Percentiles rank a stretch among this genome's conserved stretches.
Conservation (phyloP, 2,329 filamentous ascomycete genomes). For the Trichoderma citrinoviride region DNA sequence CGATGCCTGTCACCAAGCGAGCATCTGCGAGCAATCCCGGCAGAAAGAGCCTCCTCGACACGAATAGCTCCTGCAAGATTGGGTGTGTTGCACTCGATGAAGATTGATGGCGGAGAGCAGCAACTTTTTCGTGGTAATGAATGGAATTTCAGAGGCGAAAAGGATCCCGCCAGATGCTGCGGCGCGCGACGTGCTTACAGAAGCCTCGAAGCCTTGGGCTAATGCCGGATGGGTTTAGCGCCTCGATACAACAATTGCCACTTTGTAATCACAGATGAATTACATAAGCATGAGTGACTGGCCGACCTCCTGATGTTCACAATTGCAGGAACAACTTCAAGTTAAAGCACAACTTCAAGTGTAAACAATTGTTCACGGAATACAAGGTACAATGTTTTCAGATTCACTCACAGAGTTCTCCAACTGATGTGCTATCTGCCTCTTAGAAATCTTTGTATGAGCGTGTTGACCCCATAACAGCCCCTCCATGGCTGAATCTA, state of each 20-base stretch:
- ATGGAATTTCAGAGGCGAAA: slow-evolving; percentile 9
- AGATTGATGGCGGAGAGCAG: slow-evolving; percentile 27
- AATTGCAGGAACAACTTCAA: no score
- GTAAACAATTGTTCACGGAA: no score
- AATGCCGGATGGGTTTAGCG: slow-evolving; percentile 3
- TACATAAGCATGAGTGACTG: background rate
- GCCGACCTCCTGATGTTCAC: background rate
- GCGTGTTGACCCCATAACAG: no score
- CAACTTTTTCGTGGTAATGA: slow-evolving; percentile 23
- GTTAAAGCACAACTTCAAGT: no score
- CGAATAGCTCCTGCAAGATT: slow-evolving; percentile 23
- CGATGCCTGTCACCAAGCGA: slow-evolving; percentile 34
- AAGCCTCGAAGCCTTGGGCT: background rate
- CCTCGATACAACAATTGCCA: slow-evolving; percentile 10
- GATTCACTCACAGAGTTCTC: no score
- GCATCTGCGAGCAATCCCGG: slow-evolving; percentile 32
- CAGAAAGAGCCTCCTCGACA: slow-evolving; percentile 25
- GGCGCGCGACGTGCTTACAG: slow-evolving; percentile 19
- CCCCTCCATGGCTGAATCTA: no score
- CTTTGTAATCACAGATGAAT: background rate
- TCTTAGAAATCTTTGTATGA: no score
- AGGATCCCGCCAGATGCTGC: slow-evolving; percentile 14
- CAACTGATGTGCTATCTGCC: no score
- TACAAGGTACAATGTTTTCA: no score
- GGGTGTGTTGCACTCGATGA: slow-evolving; percentile 26